Conservation (phyloP, 345 rosid species). For the Garcia nutans region DNA sequence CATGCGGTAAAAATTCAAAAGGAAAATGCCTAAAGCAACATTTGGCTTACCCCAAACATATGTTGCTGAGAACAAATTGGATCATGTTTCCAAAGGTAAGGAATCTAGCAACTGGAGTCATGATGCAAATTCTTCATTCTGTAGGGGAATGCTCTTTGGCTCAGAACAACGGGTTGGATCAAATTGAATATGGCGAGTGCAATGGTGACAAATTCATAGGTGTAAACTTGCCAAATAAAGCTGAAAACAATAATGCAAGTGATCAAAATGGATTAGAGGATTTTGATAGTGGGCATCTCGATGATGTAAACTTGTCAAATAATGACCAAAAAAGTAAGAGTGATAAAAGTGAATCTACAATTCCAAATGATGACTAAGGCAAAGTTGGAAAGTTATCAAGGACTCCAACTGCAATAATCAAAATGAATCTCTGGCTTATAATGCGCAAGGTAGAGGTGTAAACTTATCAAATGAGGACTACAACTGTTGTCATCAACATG, state of each 20-base stretch:
- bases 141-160: conserved; percentile 27
- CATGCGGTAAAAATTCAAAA: conserved; percentile 53
- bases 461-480: not conserved
- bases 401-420: not conserved
- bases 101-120: conserved; percentile 30
- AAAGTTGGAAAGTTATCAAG: not conserved
- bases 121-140: conserved; percentile 25
- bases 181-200: conserved; percentile 19
- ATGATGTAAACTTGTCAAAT: not conserved
- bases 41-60: conserved; percentile 31
- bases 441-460: not conserved
- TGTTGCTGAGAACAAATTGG: conserved; percentile 22
- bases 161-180: conserved; percentile 20
- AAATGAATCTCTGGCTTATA: not conserved
- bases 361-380: not conserved
- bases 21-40: conserved; percentile 24
- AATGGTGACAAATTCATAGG: conserved; percentile 25
- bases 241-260: conserved; percentile 20
- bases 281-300: conserved; percentile 18
- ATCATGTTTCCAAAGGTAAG: conserved; percentile 33
- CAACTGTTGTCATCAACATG: not conserved
- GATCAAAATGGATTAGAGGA: conserved; percentile 16
- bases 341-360: not conserved
- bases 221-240: conserved; percentile 23
- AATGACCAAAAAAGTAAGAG: not conserved